Evolutionary conservation across 176 grass and related monocot genomes (phyloP), one percentile per base, ranked within the genome.

Genomic region (Oryza rufipogon): DNA sequence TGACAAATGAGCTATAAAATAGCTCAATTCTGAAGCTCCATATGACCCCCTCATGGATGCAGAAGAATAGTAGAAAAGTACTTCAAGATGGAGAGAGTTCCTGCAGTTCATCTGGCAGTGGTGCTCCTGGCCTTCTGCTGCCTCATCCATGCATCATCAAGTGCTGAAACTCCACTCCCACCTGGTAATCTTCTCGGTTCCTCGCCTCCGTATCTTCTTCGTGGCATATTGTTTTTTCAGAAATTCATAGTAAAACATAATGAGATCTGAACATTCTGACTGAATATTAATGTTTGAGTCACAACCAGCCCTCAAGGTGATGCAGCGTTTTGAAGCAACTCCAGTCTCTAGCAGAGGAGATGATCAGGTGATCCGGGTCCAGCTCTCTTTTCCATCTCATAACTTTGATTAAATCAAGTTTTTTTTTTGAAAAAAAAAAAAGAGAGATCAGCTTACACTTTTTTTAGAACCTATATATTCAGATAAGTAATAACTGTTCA

Each of bases 101-200:
- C 45, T 33, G 12, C 49, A 38, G 10, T 80, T n/a, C 88, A 28
- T 15, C 68, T 78, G 1, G 74, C 25, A 38, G 79, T 86, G 48
- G 74, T 67, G 14, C 67, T 81, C 36, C 58, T 90, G 1, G 88
- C 60, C 15, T 39, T 90, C 79, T 86, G 38, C 83, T 83, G 79
- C 39, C 19, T 82, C 45, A 30, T 86, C 79, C 73, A 86, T 36
- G 73, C 73, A 11, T 81, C 88, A 46, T 15, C 39, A 41, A 41
- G 46, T 60, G 45, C 79, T 38, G 79, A 33, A 0, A 1, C 16
- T 1, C 36, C 79, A 25, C 25, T 86, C 19, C 36, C 74, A 61
- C 79, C 74, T 41, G 79, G 83, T 89, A 89, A 75, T 17, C 19
- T 72, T 65, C 52, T 81, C 45, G 15, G 49, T 46, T 2, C 23